Conservation (phyloP, 2,329 filamentous ascomycete species). For the Davidsoniella virescens region DNA sequence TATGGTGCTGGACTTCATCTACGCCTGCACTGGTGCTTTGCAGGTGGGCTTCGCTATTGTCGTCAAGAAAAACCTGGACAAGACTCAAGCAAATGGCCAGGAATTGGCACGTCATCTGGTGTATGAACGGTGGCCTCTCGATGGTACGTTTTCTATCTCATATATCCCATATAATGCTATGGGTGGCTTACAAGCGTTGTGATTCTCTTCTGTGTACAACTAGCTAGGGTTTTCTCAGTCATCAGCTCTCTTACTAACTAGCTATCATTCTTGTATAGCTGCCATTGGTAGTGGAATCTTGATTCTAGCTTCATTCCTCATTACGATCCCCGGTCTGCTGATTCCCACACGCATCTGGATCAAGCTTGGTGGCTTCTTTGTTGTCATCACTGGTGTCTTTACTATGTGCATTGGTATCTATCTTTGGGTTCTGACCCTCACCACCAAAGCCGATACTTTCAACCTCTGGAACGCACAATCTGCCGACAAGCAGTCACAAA, state of each 20-base stretch:
- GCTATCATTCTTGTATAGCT: conserved; percentile 26
- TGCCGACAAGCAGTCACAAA: conserved; percentile 42
- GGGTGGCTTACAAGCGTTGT: conserved; percentile 16
- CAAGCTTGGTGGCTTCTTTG: conserved; percentile 49
- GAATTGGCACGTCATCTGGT: conserved; percentile 35
- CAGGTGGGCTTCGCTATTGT: conserved; percentile 39
- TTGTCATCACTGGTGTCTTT: conserved; percentile 45
- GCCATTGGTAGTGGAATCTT: conserved; percentile 58
- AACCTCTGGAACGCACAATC: conserved; percentile 44
- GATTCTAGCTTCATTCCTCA: conserved; percentile 52
- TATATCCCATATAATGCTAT: background rate
- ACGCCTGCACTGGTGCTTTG: conserved; percentile 36
- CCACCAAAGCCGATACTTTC: conserved; percentile 45
- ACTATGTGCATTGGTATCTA: conserved; percentile 49
- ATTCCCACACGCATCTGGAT: conserved; percentile 53
- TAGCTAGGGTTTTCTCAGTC: no score
- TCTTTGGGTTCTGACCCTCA: conserved; percentile 59
- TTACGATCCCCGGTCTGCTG: conserved; percentile 55
- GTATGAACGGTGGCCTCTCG: conserved; percentile 37
- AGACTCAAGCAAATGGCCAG: conserved; percentile 27
- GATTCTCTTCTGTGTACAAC: background rate
- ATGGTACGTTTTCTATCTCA: conserved; percentile 16
- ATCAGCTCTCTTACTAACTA: conserved; percentile 6
- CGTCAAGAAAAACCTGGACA: conserved; percentile 29
- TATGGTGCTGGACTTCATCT: conserved; percentile 31